Percentiles rank a stretch among this genome's conserved stretches.
phyloP scores from a whole-genome alignment of 768 basidiomycete species.

The Podaxis pistillaris region DNA sequence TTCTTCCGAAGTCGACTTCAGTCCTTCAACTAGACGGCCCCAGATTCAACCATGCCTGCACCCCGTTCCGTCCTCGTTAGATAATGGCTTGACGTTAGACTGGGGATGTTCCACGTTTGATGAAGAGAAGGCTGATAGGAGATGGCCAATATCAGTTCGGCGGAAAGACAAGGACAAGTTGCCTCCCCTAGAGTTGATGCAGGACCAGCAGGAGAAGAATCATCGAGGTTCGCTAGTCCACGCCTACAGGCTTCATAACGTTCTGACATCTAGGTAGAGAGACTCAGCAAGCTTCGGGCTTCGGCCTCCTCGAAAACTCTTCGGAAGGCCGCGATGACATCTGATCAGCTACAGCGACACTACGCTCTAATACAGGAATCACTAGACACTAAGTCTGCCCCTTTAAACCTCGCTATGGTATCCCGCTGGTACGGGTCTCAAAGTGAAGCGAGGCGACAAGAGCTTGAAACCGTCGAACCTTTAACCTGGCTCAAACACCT shows the following conservation, averaged over 20 bases:
- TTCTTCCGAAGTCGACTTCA: constrained; percentile 63
- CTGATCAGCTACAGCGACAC: constrained; percentile 62
- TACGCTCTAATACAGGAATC: constrained; percentile 54
- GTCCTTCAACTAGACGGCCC: constrained; percentile 52
- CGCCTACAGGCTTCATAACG: not conserved
- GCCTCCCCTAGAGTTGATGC: constrained; percentile 38
- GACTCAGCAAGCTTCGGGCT: constrained; percentile 51
- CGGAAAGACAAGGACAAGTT: constrained; percentile 55
- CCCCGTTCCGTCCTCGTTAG: constrained; percentile 67
- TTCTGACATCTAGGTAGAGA: constrained; percentile 39
- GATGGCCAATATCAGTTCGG: constrained; percentile 61
- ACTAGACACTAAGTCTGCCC: constrained; percentile 26
- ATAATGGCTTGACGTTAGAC: constrained; percentile 71
- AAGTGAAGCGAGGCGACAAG: constrained; percentile 42
- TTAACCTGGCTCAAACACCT: constrained; percentile 73
- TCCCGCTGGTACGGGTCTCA: constrained; percentile 62
- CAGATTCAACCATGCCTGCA: constrained; percentile 36
- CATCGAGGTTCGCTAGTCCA: constrained; percentile 46
- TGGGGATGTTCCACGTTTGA: constrained; percentile 62
- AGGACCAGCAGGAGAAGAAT: constrained; percentile 59
- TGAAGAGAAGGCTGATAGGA: constrained; percentile 56
- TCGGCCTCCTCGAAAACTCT: constrained; percentile 50
- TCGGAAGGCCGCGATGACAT: constrained; percentile 63
- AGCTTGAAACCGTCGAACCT: constrained; percentile 65
- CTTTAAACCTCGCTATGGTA: constrained; percentile 47